These are phyloP conservation scores for Limnanthes douglasii DNA, from an alignment of 345 rosid genomes.

Conservation along the genomic window DNA sequence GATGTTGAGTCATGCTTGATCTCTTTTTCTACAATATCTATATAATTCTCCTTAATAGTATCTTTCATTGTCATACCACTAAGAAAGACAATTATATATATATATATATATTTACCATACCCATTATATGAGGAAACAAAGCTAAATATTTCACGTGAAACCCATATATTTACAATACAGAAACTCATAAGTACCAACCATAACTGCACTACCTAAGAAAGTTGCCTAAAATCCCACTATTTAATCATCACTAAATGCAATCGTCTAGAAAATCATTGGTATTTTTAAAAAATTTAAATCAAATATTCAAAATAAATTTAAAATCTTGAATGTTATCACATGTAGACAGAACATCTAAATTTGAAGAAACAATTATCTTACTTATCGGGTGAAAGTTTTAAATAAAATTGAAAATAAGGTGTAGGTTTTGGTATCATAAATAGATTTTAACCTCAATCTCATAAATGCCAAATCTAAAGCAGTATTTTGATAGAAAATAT, in stretches of 20 bases:
- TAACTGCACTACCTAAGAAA: slow-evolving; percentile 89
- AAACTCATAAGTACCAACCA: slow-evolving; percentile 73
- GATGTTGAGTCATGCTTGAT: slow-evolving; percentile 69
- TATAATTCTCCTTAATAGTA: slow-evolving; percentile 40
- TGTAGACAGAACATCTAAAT: too few relatives aligned
- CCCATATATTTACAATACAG: slow-evolving; percentile 62
- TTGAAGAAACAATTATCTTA: too few relatives aligned
- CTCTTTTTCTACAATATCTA: slow-evolving; percentile 43
- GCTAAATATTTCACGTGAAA: slow-evolving; percentile 10
- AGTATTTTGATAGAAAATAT: too few relatives aligned
- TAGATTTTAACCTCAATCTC: too few relatives aligned
- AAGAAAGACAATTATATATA: slow-evolving; percentile 24
- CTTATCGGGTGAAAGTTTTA: too few relatives aligned
- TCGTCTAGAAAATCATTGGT: slow-evolving; percentile 31
- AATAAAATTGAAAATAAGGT: too few relatives aligned
- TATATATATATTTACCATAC: slow-evolving; percentile 12
- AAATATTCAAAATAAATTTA: not conserved
- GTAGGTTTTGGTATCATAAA: too few relatives aligned
- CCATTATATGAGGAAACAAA: not conserved
- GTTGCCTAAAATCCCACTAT: slow-evolving; percentile 91
- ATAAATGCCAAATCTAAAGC: too few relatives aligned
- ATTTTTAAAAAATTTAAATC: slow-evolving; percentile 1
- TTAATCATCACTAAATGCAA: slow-evolving; percentile 97
- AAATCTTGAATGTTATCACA: too few relatives aligned
- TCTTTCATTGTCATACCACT: slow-evolving; percentile 81